Evolutionary conservation across 352 stramenopile species (phyloP).

Genomic region (Globisporangium cederbergense): DNA sequence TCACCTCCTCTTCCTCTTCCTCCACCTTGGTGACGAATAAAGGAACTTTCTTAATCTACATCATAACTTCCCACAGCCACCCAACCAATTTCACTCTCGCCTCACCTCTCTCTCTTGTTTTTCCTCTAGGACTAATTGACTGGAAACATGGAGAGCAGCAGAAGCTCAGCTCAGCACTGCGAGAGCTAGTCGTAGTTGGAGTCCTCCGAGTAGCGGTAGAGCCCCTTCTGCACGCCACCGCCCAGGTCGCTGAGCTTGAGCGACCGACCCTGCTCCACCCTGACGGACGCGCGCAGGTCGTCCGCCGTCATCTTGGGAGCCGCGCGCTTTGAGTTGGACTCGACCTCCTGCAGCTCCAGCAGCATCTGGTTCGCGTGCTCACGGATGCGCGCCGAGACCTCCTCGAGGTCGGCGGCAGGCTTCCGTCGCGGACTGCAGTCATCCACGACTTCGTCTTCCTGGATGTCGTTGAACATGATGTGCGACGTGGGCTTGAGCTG

Average conservation of each 20-base stretch:
- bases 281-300: conserved; percentile 41
- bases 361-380: conserved; percentile 34
- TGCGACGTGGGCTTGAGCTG: conserved; percentile 20
- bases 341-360: conserved; percentile 32
- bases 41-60: conserved; percentile 2
- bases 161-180: background rate
- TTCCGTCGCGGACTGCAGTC: conserved; percentile 8
- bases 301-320: conserved; percentile 38
- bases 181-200: conserved; percentile 24
- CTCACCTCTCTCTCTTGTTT: background rate
- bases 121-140: conserved; percentile 4
- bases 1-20: too few relatives aligned
- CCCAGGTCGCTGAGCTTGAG: conserved; percentile 47
- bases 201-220: conserved; percentile 20
- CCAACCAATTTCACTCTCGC: background rate
- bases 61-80: background rate
- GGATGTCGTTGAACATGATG: conserved; percentile 59
- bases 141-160: background rate
- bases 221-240: conserved; percentile 14
- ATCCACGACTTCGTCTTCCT: conserved; percentile 42
- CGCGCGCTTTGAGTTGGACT: conserved; percentile 20
- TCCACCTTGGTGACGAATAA: background rate
- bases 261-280: conserved; percentile 25
- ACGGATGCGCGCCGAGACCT: conserved; percentile 50
- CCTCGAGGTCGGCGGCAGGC: conserved; percentile 36